phyloP scores from a whole-genome alignment of 148 eudicot species.

The Arctostaphylos glauca region DNA sequence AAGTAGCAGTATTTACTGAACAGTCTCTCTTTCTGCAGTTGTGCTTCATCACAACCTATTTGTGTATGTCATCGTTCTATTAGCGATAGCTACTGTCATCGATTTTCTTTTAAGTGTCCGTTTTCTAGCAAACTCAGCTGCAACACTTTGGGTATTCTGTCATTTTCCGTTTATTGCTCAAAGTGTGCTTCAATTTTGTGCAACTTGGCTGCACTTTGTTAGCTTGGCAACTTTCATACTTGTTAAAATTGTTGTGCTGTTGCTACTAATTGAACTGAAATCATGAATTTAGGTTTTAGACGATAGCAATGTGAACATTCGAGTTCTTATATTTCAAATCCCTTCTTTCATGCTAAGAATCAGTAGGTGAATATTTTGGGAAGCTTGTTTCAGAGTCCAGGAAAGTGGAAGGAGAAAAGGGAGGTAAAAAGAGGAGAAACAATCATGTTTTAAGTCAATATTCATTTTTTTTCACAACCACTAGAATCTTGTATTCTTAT shows the following conservation, averaged over 20 bases:
- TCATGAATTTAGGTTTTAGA: background rate
- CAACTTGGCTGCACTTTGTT: conserved; percentile 11
- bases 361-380: background rate
- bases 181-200: background rate
- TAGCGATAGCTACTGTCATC: background rate
- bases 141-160: background rate
- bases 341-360: background rate
- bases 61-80: background rate
- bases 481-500: background rate
- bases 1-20: background rate
- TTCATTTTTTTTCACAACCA: background rate
- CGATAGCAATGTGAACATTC: too few species aligned
- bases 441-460: background rate
- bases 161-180: background rate
- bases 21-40: background rate
- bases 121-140: background rate
- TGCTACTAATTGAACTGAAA: background rate
- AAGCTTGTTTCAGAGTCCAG: background rate
- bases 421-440: background rate
- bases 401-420: background rate
- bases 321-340: background rate
- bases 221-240: background rate
- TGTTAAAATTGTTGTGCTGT: background rate
- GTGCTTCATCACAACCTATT: background rate
- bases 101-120: background rate